phyloP scores from a whole-genome alignment of 257 asterid species.

The Rehmannia glutinosa region DNA sequence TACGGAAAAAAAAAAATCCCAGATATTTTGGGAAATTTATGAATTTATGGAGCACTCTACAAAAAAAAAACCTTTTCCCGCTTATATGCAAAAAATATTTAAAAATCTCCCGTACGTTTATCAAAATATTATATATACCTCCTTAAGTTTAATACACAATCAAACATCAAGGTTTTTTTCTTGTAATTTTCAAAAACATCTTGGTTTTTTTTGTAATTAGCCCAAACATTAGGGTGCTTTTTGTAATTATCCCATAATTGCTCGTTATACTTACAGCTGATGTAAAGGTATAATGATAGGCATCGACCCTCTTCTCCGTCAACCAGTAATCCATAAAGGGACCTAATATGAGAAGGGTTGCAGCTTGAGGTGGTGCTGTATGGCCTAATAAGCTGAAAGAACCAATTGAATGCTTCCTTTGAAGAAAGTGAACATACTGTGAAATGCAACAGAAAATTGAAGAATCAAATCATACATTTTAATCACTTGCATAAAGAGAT shows the following conservation, averaged over 20 bases:
- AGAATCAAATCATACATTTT: conserved; percentile 3
- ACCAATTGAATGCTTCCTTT: conserved; percentile 56
- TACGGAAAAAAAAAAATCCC: no score
- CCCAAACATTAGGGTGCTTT: no score
- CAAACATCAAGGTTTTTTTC: no score
- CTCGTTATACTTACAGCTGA: conserved; percentile 48
- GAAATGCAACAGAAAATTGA: background rate
- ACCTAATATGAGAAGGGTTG: conserved; percentile 49
- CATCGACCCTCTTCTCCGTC: conserved; percentile 46
- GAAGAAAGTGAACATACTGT: conserved; percentile 67
- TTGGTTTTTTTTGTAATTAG: no score
- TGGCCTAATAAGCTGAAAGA: conserved; percentile 64
- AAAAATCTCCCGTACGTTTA: no score
- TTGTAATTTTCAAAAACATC: no score
- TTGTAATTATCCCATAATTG: no score
- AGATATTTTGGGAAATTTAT: no score
- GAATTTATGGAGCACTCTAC: no score
- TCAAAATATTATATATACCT: background rate
- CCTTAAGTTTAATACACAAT: no score
- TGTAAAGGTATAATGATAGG: conserved; percentile 35
- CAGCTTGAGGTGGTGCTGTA: conserved; percentile 72
- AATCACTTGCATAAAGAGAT: background rate
- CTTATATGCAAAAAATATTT: no score
- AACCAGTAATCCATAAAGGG: conserved; percentile 54
- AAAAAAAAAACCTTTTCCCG: no score